Evolutionary conservation across 202 grass and related monocot genomes (phyloP), one percentile per base, ranked within the genome.

Genomic region (Setaria italica): DNA sequence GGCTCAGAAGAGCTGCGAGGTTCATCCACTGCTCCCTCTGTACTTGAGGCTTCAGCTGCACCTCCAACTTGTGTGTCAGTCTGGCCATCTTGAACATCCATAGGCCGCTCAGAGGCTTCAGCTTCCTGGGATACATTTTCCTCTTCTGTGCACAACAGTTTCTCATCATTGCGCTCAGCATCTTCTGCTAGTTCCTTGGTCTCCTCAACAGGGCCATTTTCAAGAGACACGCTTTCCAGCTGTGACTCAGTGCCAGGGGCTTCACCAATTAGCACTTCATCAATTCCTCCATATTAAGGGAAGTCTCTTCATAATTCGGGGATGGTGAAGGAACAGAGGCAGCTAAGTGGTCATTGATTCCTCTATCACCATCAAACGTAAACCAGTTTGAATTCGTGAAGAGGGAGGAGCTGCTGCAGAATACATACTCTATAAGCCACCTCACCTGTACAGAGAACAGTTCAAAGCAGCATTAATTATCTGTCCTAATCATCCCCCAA

Each of bases 331-430:
- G 84, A 73, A 92, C 10, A 54, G 92, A 89, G 45, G 71, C 87
- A 57, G 67, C 77, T 72, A 91, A 89, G 77, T 77, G 78, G 35
- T 88, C 91, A 88, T 67, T 92, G 25, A 78, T 91, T 51, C 87
- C 87, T 84, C 86, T 90, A 82, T 93, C 94, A 46, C 88, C 88
- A 80, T 95, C 94, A 80, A 91, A 95, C 2, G 91, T 92, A 90
- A 95, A 95, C 91, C 91, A 95, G 39, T 95, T 93, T 41, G 94
- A 95, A 85, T 95, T 93, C 17, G 91, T 93, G 78, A 95, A 93
- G 62, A 89, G 84, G n/a, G n/a, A n/a, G 49, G 94, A 95, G 72
- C 88, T 85, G 72, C 86, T 83, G 77, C 59, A 85, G 46, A 83
- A 59, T 42, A 68, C 30, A 76, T 30, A 47, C 35, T 54, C 59